These are phyloP conservation scores for Pleurostoma richardsiae DNA, from an alignment of 2,329 filamentous ascomycete genomes.

Conservation along the genomic window DNA sequence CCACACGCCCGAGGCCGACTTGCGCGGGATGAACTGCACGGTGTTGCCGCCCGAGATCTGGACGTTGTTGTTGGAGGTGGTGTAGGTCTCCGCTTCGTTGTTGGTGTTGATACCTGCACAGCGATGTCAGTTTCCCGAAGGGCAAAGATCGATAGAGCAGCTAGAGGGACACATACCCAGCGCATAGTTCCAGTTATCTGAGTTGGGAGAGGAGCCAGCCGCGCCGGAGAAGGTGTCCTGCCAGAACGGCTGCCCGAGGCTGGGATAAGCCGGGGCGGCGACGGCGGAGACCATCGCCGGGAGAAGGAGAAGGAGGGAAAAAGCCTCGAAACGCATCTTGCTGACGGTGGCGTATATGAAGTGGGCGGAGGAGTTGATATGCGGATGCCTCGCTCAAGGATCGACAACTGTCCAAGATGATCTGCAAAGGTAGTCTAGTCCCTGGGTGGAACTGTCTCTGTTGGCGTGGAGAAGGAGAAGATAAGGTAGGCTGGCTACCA, in stretches of 20 bases:
- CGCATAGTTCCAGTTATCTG: constrained; percentile 35
- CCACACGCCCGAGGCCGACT: constrained; percentile 35
- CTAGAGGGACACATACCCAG: constrained; percentile 9
- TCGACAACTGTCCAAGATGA: too few relatives aligned
- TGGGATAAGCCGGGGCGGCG: constrained; percentile 30
- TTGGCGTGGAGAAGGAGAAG: neutral
- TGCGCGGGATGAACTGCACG: constrained; percentile 45
- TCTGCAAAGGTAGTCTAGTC: too few relatives aligned
- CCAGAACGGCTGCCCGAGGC: constrained; percentile 31
- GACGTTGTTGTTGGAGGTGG: constrained; percentile 37
- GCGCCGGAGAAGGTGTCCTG: constrained; percentile 35
- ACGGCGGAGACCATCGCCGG: constrained; percentile 26
- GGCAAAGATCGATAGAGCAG: neutral
- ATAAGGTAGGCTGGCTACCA: constrained; percentile 6
- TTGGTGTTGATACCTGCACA: constrained; percentile 37
- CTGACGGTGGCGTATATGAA: too few relatives aligned
- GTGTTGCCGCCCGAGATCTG: constrained; percentile 44
- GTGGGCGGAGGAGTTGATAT: too few relatives aligned
- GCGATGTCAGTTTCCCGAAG: constrained; percentile 2
- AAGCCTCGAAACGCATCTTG: constrained; percentile 7
- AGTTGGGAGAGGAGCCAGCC: constrained; percentile 25
- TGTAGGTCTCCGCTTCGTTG: constrained; percentile 47
- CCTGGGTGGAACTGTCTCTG: too few relatives aligned
- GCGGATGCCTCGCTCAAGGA: neutral
- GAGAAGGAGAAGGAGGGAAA: constrained; percentile 20